phyloP scores from a whole-genome alignment of 352 stramenopile genomes.

The Globisporangium megalacanthum region DNA sequence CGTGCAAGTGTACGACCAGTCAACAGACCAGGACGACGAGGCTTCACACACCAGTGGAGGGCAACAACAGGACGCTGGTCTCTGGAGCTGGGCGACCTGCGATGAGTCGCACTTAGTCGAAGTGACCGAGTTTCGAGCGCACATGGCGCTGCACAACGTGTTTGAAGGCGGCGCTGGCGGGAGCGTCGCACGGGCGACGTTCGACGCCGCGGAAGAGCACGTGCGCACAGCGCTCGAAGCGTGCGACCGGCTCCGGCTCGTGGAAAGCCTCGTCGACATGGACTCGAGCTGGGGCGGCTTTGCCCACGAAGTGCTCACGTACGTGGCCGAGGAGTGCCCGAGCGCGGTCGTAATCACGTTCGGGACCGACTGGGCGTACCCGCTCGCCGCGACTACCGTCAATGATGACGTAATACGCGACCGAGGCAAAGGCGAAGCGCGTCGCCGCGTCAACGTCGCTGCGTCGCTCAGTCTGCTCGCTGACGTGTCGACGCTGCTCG shows the following conservation, averaged over 20 bases:
- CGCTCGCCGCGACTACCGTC: slow-evolving; percentile 27
- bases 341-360: slow-evolving; percentile 43
- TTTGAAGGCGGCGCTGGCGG: slow-evolving; percentile 57
- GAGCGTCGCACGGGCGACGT: slow-evolving; percentile 39
- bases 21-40: slow-evolving; percentile 5
- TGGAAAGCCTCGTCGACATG: slow-evolving; percentile 75
- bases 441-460: slow-evolving; percentile 55
- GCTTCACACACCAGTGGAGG: too few relatives aligned
- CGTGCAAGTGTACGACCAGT: slow-evolving; percentile 67
- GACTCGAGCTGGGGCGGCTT: slow-evolving; percentile 76
- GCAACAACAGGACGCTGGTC: slow-evolving; percentile 10
- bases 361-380: slow-evolving; percentile 75
- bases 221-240: slow-evolving; percentile 55
- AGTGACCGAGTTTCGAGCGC: slow-evolving; percentile 64
- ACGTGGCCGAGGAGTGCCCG: slow-evolving; percentile 66
- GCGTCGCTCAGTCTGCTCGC: slow-evolving; percentile 56
- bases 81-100: slow-evolving; percentile 62
- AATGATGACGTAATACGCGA: slow-evolving; percentile 20
- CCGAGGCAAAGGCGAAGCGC: slow-evolving; percentile 49
- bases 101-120: slow-evolving; percentile 57
- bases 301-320: slow-evolving; percentile 64
- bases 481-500: slow-evolving; percentile 46
- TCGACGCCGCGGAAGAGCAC: slow-evolving; percentile 58
- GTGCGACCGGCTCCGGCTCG: slow-evolving; percentile 56
- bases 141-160: slow-evolving; percentile 80